Conservation (phyloP, 352 stramenopile genomes). For the Halophytophthora batemanensis region DNA sequence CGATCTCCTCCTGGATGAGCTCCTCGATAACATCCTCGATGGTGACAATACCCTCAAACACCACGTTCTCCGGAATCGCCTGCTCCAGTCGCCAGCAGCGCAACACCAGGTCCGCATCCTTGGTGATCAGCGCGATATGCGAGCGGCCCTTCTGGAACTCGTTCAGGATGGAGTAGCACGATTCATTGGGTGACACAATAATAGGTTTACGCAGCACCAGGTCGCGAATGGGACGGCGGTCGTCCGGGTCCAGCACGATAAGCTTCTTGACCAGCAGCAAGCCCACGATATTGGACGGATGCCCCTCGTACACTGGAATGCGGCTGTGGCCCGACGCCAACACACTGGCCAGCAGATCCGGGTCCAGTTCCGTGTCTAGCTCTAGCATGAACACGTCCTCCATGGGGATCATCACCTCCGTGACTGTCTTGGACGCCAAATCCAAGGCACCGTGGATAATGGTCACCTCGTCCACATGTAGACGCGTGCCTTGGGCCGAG, state of each 20-base stretch:
- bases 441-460: slow-evolving; percentile 92
- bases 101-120: slow-evolving; percentile 46
- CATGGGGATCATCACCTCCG: slow-evolving; percentile 89
- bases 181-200: slow-evolving; percentile 73
- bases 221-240: slow-evolving; percentile 59
- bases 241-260: slow-evolving; percentile 87
- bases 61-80: slow-evolving; percentile 41
- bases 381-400: slow-evolving; percentile 86
- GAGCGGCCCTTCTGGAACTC: slow-evolving; percentile 89
- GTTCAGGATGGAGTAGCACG: slow-evolving; percentile 89
- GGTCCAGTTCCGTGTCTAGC: slow-evolving; percentile 68
- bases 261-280: slow-evolving; percentile 88
- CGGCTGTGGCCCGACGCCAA: slow-evolving; percentile 83
- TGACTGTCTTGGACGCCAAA: slow-evolving; percentile 83
- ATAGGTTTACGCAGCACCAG: slow-evolving; percentile 74
- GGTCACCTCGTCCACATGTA: slow-evolving; percentile 88
- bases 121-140: slow-evolving; percentile 82
- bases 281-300: slow-evolving; percentile 79
- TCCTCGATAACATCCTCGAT: slow-evolving; percentile 94
- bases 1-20: slow-evolving; percentile 90
- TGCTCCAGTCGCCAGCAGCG: slow-evolving; percentile 47
- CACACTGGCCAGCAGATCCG: slow-evolving; percentile 78
- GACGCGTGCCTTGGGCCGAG: slow-evolving; percentile 42
- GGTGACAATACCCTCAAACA: slow-evolving; percentile 89
- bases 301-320: slow-evolving; percentile 87